phyloP scores from a whole-genome alignment of 1,139 yeast species.

The Pichia sp. region DNA sequence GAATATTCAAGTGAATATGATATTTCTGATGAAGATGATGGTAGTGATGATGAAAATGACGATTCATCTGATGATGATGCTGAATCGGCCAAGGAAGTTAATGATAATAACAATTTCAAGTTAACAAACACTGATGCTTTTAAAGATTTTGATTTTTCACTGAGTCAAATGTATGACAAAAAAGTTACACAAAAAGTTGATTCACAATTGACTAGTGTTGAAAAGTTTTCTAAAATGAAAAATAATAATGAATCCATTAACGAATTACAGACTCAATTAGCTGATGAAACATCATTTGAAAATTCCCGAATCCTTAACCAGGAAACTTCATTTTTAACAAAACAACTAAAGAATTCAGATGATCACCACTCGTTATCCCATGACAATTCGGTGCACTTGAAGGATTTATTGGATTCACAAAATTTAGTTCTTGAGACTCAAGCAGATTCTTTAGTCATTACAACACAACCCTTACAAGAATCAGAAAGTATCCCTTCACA shows the following conservation, averaged over 20 bases:
- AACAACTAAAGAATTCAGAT: constrained; percentile 3
- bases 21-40: constrained; percentile 6
- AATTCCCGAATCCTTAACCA: not conserved
- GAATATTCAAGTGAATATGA: constrained; percentile 14
- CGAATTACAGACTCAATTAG: not conserved
- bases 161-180: constrained; percentile 20
- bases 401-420: constrained; percentile 24
- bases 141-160: constrained; percentile 15
- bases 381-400: not conserved
- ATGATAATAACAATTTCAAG: constrained; percentile 14
- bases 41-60: not conserved
- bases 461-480: not conserved
- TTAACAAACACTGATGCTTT: constrained; percentile 11
- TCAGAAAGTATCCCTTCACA: not conserved
- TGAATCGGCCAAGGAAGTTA: constrained; percentile 4
- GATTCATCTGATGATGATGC: not conserved
- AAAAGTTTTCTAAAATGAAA: constrained; percentile 21
- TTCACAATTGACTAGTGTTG: constrained; percentile 15
- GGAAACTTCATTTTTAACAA: constrained; percentile 13
- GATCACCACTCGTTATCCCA: constrained; percentile 9
- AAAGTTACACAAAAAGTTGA: constrained; percentile 17
- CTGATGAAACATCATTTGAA: constrained; percentile 10
- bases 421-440: constrained; percentile 28
- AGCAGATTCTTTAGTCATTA: constrained; percentile 12
- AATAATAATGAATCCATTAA: not conserved